Evolutionary conservation across 352 stramenopile species (phyloP).

Genomic region (Phytophthora ramorum): DNA sequence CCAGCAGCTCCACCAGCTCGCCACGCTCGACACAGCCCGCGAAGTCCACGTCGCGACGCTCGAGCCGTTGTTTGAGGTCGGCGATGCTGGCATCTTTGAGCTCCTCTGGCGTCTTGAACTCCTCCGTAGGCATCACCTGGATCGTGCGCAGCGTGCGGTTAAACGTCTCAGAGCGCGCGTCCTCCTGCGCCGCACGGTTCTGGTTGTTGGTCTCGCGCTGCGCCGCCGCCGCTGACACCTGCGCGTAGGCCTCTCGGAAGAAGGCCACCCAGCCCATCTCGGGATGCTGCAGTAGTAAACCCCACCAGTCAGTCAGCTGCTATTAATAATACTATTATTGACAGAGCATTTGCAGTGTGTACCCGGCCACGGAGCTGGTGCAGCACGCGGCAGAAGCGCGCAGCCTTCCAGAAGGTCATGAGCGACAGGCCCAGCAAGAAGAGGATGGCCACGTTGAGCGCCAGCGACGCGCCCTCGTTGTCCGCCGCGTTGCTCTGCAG

Average conservation of each 20-base stretch:
- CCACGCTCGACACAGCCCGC: constrained; percentile 68
- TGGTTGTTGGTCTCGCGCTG: constrained; percentile 46
- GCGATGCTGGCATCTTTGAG: constrained; percentile 57
- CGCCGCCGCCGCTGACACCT: constrained; percentile 42
- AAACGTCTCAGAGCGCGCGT: constrained; percentile 63
- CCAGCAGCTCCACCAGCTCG: constrained; percentile 75
- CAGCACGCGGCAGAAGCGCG: constrained; percentile 64
- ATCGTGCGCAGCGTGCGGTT: constrained; percentile 79
- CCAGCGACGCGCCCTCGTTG: constrained; percentile 59
- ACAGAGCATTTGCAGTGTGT: background rate
- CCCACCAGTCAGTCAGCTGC: background rate
- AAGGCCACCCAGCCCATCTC: constrained; percentile 67
- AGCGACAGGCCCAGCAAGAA: constrained; percentile 64
- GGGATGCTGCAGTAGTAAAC: constrained; percentile 37
- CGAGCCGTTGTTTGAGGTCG: constrained; percentile 81
- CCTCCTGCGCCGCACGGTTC: constrained; percentile 41
- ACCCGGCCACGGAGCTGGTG: constrained; percentile 51
- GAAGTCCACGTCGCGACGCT: constrained; percentile 69
- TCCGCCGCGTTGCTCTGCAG: constrained; percentile 72
- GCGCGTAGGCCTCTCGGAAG: constrained; percentile 61
- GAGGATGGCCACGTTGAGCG: constrained; percentile 60
- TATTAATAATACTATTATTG: background rate
- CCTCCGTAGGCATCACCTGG: constrained; percentile 83
- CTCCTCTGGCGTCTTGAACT: constrained; percentile 72
- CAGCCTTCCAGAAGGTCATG: constrained; percentile 60